A percentile compares a stretch with the other conserved stretches of the same genome.
phyloP scores from a whole-genome alignment of 805 yeast species.

The Ogataea trehaloabstinens region DNA sequence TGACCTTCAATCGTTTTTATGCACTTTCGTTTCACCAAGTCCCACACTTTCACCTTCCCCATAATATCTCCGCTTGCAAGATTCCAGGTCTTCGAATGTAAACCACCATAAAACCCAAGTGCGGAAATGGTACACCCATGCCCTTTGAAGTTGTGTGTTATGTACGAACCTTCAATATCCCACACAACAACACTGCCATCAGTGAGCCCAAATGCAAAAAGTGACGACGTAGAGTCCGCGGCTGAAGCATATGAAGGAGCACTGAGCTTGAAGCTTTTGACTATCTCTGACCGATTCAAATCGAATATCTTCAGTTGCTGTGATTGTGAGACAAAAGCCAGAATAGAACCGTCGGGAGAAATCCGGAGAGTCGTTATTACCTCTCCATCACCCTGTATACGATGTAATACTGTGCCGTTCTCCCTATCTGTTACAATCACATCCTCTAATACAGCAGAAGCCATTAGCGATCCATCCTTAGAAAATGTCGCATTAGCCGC shows the following conservation, averaged over 20 bases:
- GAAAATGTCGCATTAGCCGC: constrained; percentile 74
- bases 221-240: constrained; percentile 75
- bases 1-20: constrained; percentile 67
- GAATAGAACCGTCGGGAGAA: constrained; percentile 68
- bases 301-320: constrained; percentile 73
- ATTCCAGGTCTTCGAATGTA: constrained; percentile 69
- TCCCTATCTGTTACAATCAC: constrained; percentile 64
- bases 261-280: constrained; percentile 56
- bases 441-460: constrained; percentile 79
- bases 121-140: constrained; percentile 89
- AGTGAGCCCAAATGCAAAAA: constrained; percentile 91
- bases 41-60: constrained; percentile 58
- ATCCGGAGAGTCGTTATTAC: constrained; percentile 69
- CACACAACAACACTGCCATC: constrained; percentile 91
- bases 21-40: constrained; percentile 72
- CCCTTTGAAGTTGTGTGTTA: constrained; percentile 89
- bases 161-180: constrained; percentile 84
- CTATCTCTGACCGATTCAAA: constrained; percentile 37
- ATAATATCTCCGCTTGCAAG: constrained; percentile 68
- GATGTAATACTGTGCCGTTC: constrained; percentile 56
- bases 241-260: constrained; percentile 82
- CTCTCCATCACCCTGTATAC: constrained; percentile 82
- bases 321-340: constrained; percentile 79
- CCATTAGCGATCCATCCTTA: constrained; percentile 58
- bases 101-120: constrained; percentile 67